Percentiles rank a stretch among this genome's conserved stretches.
phyloP scores from a whole-genome alignment of 2,329 filamentous ascomycete species.

The Paraconiothyrium brasiliense region DNA sequence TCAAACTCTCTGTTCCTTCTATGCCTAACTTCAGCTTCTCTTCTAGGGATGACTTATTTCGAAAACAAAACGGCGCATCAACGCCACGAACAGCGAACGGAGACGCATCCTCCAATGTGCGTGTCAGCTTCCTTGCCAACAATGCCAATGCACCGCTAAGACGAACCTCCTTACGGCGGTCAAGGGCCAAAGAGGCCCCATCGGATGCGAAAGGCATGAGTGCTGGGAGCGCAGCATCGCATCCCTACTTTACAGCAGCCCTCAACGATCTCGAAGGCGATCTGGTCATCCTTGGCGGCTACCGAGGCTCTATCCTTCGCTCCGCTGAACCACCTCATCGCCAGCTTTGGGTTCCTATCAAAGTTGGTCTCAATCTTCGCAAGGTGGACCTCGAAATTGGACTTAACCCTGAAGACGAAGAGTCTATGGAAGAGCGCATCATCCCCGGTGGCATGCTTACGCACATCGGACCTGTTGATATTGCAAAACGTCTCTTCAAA shows the following conservation, averaged over 20 bases:
- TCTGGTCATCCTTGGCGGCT: conserved; percentile 87
- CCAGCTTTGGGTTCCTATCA: conserved; percentile 94
- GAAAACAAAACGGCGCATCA: conserved; percentile 26
- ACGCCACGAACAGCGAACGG: conserved; percentile 25
- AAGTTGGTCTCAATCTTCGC: conserved; percentile 88
- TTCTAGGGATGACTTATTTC: conserved; percentile 43
- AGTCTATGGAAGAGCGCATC: conserved; percentile 82
- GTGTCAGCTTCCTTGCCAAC: conserved; percentile 31
- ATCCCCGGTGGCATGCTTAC: conserved; percentile 89
- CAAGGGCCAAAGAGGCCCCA: conserved; percentile 18
- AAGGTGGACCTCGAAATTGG: conserved; percentile 93
- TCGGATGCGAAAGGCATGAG: conserved; percentile 22
- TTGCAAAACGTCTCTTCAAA: conserved; percentile 83
- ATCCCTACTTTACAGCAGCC: conserved; percentile 64
- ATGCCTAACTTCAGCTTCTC: conserved; percentile 64
- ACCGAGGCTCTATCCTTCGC: conserved; percentile 87
- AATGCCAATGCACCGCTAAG: conserved; percentile 24
- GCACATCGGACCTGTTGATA: conserved; percentile 90
- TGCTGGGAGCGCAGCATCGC: conserved; percentile 46
- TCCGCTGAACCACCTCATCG: conserved; percentile 82
- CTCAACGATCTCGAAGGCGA: conserved; percentile 81
- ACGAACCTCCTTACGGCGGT: conserved; percentile 22
- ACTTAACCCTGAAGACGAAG: conserved; percentile 81
- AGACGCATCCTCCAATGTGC: conserved; percentile 24
- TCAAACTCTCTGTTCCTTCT: conserved; percentile 64